Evolutionary conservation across 345 rosid species (phyloP), one percentile per base, ranked within the genome.

Genomic region (Linum trigynum): DNA sequence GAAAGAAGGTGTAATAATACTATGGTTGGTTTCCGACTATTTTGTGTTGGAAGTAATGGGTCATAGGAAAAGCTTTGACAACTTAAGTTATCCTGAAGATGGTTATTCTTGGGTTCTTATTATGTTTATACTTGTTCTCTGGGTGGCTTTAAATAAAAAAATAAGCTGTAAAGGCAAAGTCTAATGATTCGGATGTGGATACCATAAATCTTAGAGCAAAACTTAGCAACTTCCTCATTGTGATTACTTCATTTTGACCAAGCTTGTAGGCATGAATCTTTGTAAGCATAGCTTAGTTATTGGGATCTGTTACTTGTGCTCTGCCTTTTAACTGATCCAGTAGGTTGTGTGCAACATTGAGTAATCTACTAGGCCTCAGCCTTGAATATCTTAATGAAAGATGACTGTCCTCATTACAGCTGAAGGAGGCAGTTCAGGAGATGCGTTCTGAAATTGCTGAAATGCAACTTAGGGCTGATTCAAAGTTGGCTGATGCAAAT

Each of bases 371-470:
- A 68, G 48, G 38, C 61, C 9, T 48, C 53, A 48, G 53, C 53
- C 14, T 10, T 6, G 53, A 23, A 23, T 23, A 23, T 23, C 32
- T 1, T 23, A 23, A 23, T 23, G 32, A 23, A 23, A 23, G 32
- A 23, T 23, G 32, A 23, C 57, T 39, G 59, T 68, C 61, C 17
- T 67, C 72, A 57, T 23, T 77, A 80, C 78, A 92, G 98, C 74
- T 92, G 38, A 96, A 90, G 79, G 88, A 85, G 82, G 81, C 95
- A 56, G 69, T 94, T 77, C 88, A 79, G 35, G 90, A 90, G 66
- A 78, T 94, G 80, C 99, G 87, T 55, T 74, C 95, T 55, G 99
- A 90, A 71, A 79, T 82, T 65, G 99, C 97, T 17, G 92, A 90
- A 75, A 82, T 90, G 58, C 90, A 90, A 77, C 88, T 88, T 65